phyloP scores from a whole-genome alignment of 495 filamentous ascomycete species.

The Lophiotrema nucula region DNA sequence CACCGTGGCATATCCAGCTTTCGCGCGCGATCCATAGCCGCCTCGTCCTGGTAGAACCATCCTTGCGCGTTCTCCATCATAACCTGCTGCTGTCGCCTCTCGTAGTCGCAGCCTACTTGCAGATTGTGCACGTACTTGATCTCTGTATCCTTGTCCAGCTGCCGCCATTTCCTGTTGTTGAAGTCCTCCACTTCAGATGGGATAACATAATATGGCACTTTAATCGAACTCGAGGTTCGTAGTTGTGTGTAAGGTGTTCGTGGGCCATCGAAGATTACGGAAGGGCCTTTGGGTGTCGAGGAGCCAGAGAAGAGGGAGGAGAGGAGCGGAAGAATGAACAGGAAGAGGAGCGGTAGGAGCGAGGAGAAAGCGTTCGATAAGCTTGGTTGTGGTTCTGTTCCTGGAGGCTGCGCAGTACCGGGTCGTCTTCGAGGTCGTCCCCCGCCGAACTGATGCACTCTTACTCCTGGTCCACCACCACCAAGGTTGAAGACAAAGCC shows the following conservation, averaged over 20 bases:
- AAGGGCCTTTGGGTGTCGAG: conserved; percentile 59
- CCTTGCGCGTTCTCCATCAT: conserved; percentile 79
- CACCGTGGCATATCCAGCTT: conserved; percentile 62
- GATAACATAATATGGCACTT: conserved; percentile 81
- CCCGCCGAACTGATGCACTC: conserved; percentile 59
- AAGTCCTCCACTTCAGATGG: conserved; percentile 72
- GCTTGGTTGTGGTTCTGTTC: conserved; percentile 15
- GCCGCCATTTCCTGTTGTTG: conserved; percentile 60
- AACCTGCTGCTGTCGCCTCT: conserved; percentile 59
- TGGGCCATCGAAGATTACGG: conserved; percentile 67
- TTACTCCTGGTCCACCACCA: conserved; percentile 43
- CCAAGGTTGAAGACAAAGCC: conserved; percentile 91
- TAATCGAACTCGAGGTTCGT: conserved; percentile 66
- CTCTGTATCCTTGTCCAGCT: conserved; percentile 78
- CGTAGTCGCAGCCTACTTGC: conserved; percentile 66
- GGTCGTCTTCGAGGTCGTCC: conserved; percentile 40
- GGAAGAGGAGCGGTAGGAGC: conserved; percentile 68
- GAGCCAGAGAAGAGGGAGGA: conserved; percentile 69
- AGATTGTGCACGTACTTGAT: conserved; percentile 64
- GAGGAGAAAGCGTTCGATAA: conserved; percentile 46
- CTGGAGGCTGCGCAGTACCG: conserved; percentile 28
- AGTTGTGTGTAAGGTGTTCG: conserved; percentile 67
- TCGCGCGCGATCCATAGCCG: conserved; percentile 68
- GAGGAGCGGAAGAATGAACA: conserved; percentile 85
- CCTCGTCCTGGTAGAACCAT: conserved; percentile 79